Evolutionary conservation across 345 rosid genomes (phyloP).

Genomic region (Aquilaria yunnanensis): DNA sequence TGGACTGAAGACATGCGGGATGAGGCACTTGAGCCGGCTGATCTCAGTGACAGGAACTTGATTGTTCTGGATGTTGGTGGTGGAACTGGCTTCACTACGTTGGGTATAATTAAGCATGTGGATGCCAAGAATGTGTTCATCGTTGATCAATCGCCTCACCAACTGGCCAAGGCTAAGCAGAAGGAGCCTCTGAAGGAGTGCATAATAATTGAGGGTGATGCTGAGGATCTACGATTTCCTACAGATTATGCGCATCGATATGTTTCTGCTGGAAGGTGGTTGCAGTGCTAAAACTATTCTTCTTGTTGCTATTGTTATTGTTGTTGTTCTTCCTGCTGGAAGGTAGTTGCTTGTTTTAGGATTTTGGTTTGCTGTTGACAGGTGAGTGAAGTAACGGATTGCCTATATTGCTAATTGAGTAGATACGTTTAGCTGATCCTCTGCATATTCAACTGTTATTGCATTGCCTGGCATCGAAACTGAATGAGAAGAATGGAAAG

Average conservation of each 20-base stretch:
- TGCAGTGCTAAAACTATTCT: neutral
- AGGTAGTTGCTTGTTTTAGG: too few relatives aligned
- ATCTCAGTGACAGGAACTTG: conserved; percentile 62
- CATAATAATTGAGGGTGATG: conserved; percentile 89
- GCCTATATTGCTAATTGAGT: too few relatives aligned
- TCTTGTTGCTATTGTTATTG: neutral
- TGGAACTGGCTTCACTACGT: conserved; percentile 95
- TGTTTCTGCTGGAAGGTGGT: conserved; percentile 94
- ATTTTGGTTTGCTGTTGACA: too few relatives aligned
- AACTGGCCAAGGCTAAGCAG: conserved; percentile 91
- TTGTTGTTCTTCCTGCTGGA: too few relatives aligned
- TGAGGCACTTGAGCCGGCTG: conserved; percentile 96
- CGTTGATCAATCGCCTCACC: conserved; percentile 98
- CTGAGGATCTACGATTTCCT: conserved; percentile 83
- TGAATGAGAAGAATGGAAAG: neutral
- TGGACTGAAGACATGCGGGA: conserved; percentile 99
- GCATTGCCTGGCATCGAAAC: conserved; percentile 7
- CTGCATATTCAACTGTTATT: neutral
- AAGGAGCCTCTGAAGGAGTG: conserved; percentile 97
- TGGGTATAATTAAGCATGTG: conserved; percentile 92
- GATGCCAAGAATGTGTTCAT: conserved; percentile 95
- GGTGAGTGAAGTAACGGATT: too few relatives aligned
- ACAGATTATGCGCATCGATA: conserved; percentile 96
- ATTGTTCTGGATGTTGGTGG: conserved; percentile 98
- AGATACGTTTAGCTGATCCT: too few relatives aligned